Evolutionary conservation across 2,329 filamentous ascomycete genomes (phyloP).

Genomic region (Apiospora arundinis): DNA sequence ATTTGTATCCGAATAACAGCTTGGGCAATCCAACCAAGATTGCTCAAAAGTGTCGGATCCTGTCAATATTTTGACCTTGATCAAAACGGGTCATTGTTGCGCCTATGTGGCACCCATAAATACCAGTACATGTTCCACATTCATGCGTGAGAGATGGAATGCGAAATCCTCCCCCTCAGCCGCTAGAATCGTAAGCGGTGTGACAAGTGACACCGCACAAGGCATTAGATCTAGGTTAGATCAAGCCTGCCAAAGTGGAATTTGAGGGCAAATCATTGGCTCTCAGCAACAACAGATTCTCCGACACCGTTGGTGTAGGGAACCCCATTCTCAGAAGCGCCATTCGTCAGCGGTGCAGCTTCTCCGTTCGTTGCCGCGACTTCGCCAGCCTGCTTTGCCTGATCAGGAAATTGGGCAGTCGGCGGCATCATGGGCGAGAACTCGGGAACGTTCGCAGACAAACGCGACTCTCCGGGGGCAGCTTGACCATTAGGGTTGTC

Average conservation of each 20-base stretch:
- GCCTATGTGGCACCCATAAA: slow-evolving; percentile 13
- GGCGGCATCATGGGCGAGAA: slow-evolving; percentile 53
- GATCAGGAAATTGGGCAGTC: slow-evolving; percentile 1
- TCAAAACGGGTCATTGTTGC: slow-evolving; percentile 10
- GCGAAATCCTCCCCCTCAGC: background rate
- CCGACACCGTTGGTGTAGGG: slow-evolving; percentile 23
- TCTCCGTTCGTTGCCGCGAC: slow-evolving; percentile 4
- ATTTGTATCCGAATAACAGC: background rate
- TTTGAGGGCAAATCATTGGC: slow-evolving; percentile 1
- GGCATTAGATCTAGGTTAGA: slow-evolving; percentile 16
- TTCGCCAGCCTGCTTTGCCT: slow-evolving; percentile 21
- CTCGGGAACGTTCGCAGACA: slow-evolving; percentile 69
- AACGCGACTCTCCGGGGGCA: slow-evolving; percentile 50
- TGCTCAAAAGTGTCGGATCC: background rate
- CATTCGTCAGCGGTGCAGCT: slow-evolving; percentile 19
- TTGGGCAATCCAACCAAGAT: background rate
- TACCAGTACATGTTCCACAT: slow-evolving; percentile 8
- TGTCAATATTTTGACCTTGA: slow-evolving; percentile 15
- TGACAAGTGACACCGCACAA: background rate
- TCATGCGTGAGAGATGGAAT: slow-evolving; percentile 7
- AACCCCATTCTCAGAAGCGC: slow-evolving; percentile 4
- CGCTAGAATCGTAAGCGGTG: slow-evolving; percentile 2
- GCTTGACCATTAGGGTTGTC: slow-evolving; percentile 37
- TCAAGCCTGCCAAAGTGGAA: background rate
- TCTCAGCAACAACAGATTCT: slow-evolving; percentile 1